These are phyloP conservation scores for Kuraishia hungarica DNA, from an alignment of 805 yeast species.

Conservation along the genomic window DNA sequence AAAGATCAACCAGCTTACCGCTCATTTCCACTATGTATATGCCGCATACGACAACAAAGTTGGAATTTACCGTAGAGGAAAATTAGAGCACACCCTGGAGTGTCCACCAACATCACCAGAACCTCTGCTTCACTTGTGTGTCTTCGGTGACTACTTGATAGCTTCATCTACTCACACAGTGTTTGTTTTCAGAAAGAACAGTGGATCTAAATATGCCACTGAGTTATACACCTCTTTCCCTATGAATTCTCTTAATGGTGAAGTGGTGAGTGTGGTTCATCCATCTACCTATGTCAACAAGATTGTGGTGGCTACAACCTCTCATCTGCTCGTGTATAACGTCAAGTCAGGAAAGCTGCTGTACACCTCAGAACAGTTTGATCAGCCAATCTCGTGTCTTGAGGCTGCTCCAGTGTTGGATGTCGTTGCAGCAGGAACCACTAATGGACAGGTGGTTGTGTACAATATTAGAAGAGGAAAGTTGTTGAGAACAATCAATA, in stretches of 20 bases:
- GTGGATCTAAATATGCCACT: conserved; percentile 38
- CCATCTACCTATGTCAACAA: conserved; percentile 92
- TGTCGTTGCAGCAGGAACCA: conserved; percentile 68
- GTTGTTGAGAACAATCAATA: conserved; percentile 40
- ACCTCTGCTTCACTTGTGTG: conserved; percentile 8
- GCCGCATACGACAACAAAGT: conserved; percentile 66
- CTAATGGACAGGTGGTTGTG: conserved; percentile 55
- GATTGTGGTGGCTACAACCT: conserved; percentile 71
- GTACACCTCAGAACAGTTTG: conserved; percentile 38
- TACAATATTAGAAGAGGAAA: conserved; percentile 63
- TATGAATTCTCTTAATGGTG: conserved; percentile 58
- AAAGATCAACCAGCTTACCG: conserved; percentile 60
- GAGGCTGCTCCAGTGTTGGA: conserved; percentile 86
- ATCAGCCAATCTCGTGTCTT: conserved; percentile 55
- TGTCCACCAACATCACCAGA: conserved; percentile 17
- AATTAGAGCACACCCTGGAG: conserved; percentile 34
- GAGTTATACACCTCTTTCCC: conserved; percentile 59
- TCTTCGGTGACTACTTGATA: conserved; percentile 75
- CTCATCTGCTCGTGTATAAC: conserved; percentile 56
- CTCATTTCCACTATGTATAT: conserved; percentile 79
- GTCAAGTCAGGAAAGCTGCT: conserved; percentile 69
- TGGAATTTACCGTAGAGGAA: conserved; percentile 81
- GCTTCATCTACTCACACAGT: conserved; percentile 31
- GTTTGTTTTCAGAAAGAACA: conserved; percentile 43
- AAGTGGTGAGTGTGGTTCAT: conserved; percentile 62